These are phyloP conservation scores for Zygoascus sp. DNA, from an alignment of 1,139 yeast species.

Conservation along the genomic window DNA sequence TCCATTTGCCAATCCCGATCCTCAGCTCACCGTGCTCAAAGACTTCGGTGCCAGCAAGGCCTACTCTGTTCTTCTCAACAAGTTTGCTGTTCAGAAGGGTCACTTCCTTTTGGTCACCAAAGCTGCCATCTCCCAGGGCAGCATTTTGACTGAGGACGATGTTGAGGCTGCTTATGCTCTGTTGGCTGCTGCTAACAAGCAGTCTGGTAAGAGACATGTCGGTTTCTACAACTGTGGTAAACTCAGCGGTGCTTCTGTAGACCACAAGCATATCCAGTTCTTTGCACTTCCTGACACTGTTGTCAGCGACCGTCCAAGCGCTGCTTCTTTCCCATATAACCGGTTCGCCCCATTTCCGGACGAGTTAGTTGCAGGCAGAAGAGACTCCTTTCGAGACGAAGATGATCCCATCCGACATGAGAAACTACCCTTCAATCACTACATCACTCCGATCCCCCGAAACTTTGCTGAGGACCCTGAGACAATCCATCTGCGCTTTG, in stretches of 20 bases:
- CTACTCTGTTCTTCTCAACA: constrained; percentile 60
- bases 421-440: constrained; percentile 77
- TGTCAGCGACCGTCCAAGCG: background rate
- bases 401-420: constrained; percentile 58
- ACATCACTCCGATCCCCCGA: constrained; percentile 52
- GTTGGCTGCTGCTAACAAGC: constrained; percentile 40
- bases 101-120: constrained; percentile 78
- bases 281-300: constrained; percentile 57
- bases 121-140: constrained; percentile 62
- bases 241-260: constrained; percentile 86
- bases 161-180: constrained; percentile 54
- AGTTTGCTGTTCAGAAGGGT: constrained; percentile 74
- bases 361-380: constrained; percentile 43
- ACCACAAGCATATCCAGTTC: constrained; percentile 88
- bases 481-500: constrained; percentile 29
- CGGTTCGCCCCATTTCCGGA: constrained; percentile 58
- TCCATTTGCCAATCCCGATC: constrained; percentile 81
- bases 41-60: constrained; percentile 54
- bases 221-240: constrained; percentile 88
- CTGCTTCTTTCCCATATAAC: constrained; percentile 2
- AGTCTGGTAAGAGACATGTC: constrained; percentile 46
- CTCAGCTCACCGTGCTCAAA: constrained; percentile 59
- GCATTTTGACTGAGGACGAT: constrained; percentile 68
- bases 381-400: constrained; percentile 39
- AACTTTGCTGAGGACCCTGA: constrained; percentile 38